Conservation (phyloP, 371 early-diverging fungal genomes). For the Syncephalastrum contaminatum region DNA sequence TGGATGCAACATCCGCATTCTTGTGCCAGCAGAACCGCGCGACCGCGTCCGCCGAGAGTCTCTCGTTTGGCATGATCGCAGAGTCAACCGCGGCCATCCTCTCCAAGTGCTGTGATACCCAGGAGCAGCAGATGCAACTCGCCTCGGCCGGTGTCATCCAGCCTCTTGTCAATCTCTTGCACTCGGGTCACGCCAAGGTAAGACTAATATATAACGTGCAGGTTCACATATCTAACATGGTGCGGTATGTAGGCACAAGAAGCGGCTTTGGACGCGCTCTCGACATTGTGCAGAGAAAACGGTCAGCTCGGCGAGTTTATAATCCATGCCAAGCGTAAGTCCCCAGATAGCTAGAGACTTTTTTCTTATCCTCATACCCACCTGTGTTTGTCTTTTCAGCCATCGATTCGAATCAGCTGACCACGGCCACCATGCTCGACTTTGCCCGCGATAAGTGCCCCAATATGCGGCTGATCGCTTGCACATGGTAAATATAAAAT, state of each 20-base stretch:
- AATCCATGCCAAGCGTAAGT: constrained; percentile 50
- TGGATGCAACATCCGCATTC: constrained; percentile 27
- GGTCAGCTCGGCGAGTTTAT: constrained; percentile 49
- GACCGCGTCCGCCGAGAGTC: constrained; percentile 37
- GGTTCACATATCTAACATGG: background rate
- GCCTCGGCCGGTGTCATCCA: constrained; percentile 62
- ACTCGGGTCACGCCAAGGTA: constrained; percentile 54
- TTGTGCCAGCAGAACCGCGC: constrained; percentile 22
- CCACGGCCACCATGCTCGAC: constrained; percentile 55
- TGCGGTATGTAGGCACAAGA: constrained; percentile 63
- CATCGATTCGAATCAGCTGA: constrained; percentile 24
- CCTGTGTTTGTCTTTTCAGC: constrained; percentile 13
- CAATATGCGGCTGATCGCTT: constrained; percentile 68
- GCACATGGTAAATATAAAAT: constrained; percentile 57
- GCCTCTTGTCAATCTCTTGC: constrained; percentile 58
- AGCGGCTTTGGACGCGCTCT: constrained; percentile 77
- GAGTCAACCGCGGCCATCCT: constrained; percentile 69
- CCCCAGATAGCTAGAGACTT: too few relatives aligned
- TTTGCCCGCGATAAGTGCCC: constrained; percentile 64
- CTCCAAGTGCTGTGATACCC: constrained; percentile 64
- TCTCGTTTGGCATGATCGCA: constrained; percentile 61
- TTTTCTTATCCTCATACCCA: background rate
- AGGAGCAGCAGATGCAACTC: constrained; percentile 60
- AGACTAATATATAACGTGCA: background rate
- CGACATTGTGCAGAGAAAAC: constrained; percentile 68